A percentile compares a stretch with the other conserved stretches of the same genome.
Evolutionary conservation across 108 stramenopile genomes (phyloP).

Genomic region (Cyclotella sp.): DNA sequence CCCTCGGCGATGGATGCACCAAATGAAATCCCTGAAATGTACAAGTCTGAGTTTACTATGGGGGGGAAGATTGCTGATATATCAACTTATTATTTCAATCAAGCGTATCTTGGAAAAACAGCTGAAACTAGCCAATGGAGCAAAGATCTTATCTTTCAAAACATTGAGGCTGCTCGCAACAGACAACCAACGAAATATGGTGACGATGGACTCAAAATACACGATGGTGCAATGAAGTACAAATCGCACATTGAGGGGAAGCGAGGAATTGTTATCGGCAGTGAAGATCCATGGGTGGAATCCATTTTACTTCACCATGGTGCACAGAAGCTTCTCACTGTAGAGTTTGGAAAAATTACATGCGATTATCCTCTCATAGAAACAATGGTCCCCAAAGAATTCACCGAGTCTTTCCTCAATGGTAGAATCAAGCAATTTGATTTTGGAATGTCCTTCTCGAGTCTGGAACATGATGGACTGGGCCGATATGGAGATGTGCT

Average conservation of each 20-base stretch:
- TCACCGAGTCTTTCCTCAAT: not conserved
- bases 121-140: not conserved
- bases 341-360: conserved; percentile 3
- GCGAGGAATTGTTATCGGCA: conserved; percentile 25
- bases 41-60: conserved; percentile 1
- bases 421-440: not conserved
- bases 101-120: not conserved
- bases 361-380: not conserved
- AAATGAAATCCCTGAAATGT: not conserved
- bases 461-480: conserved; percentile 1
- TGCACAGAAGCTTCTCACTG: conserved; percentile 14
- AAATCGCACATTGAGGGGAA: conserved; percentile 1
- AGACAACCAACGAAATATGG: not conserved
- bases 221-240: not conserved
- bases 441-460: not conserved
- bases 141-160: not conserved
- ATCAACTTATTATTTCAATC: not conserved
- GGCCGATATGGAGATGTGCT: conserved; percentile 11
- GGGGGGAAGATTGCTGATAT: not conserved
- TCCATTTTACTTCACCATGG: conserved; percentile 9
- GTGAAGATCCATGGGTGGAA: conserved; percentile 31
- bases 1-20: not conserved
- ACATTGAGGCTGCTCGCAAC: not conserved
- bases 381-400: not conserved
- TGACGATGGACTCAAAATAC: not conserved